Evolutionary conservation across 768 basidiomycete genomes (phyloP), one percentile per base, ranked within the genome.

Genomic region (Hortiboletus campestris): DNA sequence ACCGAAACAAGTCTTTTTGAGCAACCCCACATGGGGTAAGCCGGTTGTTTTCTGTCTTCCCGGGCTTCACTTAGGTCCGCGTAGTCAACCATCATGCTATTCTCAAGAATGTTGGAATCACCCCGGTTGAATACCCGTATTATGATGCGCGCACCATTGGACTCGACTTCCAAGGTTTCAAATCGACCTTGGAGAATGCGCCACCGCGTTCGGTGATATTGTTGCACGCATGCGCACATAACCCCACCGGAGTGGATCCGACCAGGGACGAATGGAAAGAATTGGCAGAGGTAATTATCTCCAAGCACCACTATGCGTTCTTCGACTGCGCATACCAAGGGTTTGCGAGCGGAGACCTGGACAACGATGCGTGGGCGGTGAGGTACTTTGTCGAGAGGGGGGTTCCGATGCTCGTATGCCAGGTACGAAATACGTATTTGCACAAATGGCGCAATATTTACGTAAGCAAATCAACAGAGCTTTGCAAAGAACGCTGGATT

Each of bases 261-360:
- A 94, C 92, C 34, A 70, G 70, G 44, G 92, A 89, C 62, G 89
- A 98, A 70, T 98, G 95, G 95, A 75, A 80, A 57, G 71, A 76
- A 54, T 81, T 98, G 63, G 89, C 89, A 38, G 80, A 87, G 36
- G 74, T 86, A 51, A 82, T 97, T 69, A 68, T 88, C 31, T 73
- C 76, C 45, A 88, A 86, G 73, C 78, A 81, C 14, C 94, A 95
- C 70, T 96, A 84, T 66, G 87, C 88, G 32, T 95, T 96, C 75
- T 93, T 98, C 70, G 95, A 98, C 75, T 89, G 88, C 69, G 95
- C 95, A 3, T 98, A 98, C 75, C 95, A 97, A 74, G 95, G 95
- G 17, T 98, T 98, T 71, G 95, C 94, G 17, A 93, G 90, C 63
- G 95, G 95, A 1, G 85, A 93, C 70, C 77, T 97, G 66, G 88